Conservation (phyloP, 2,329 filamentous ascomycete genomes). For the Trichoderma hamatum region DNA sequence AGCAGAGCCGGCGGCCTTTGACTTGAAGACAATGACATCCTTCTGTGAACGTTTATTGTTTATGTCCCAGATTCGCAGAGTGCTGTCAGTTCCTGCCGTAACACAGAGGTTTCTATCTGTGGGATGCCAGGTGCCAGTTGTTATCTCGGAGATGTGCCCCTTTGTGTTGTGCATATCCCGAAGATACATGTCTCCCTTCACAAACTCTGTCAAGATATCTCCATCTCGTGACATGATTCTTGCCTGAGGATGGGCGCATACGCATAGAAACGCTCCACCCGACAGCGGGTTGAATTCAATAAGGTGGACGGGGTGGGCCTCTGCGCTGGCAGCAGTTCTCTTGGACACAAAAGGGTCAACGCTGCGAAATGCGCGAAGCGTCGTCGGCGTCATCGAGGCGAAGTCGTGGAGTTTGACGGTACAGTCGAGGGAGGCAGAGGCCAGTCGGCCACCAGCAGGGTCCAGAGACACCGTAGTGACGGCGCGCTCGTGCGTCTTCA, state of each 20-base stretch:
- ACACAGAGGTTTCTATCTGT: constrained; percentile 81
- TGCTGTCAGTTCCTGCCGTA: constrained; percentile 93
- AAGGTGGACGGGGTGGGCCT: constrained; percentile 86
- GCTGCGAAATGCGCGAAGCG: constrained; percentile 88
- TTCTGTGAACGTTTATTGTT: constrained; percentile 89
- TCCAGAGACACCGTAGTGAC: constrained; percentile 85
- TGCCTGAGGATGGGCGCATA: constrained; percentile 87
- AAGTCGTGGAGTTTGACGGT: constrained; percentile 94
- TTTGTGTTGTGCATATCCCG: constrained; percentile 98
- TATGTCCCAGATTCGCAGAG: constrained; percentile 93
- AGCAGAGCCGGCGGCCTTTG: constrained; percentile 81
- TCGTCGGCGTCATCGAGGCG: constrained; percentile 91
- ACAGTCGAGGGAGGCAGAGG: constrained; percentile 91
- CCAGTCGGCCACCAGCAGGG: constrained; percentile 78
- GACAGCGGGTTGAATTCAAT: constrained; percentile 84
- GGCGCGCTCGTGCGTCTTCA: constrained; percentile 89
- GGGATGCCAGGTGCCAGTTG: constrained; percentile 88
- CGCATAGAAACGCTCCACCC: constrained; percentile 78
- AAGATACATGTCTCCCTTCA: constrained; percentile 98
- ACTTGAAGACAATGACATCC: constrained; percentile 95
- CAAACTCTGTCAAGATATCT: constrained; percentile 81
- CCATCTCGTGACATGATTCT: constrained; percentile 90
- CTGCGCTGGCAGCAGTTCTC: constrained; percentile 64
- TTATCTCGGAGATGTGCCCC: constrained; percentile 90
- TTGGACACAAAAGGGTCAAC: constrained; percentile 85